Percentiles rank a stretch among this genome's conserved stretches.
phyloP scores from a whole-genome alignment of 1,284 basidiomycete species.

The Stygiomarasmius scandens region DNA sequence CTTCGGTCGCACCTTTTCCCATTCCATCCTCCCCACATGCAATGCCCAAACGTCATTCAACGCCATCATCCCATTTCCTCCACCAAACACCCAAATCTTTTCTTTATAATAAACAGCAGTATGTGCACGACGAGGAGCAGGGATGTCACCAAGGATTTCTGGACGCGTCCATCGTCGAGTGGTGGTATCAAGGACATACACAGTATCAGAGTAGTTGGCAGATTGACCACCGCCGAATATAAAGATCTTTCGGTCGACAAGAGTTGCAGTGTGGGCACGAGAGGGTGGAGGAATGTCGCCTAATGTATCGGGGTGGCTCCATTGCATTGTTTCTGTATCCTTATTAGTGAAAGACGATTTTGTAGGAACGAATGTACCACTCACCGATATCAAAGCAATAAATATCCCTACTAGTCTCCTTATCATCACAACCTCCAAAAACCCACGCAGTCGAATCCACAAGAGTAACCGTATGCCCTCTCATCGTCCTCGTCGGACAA shows the following conservation, averaged over 20 bases:
- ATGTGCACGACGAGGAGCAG: slow-evolving; percentile 83
- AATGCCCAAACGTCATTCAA: slow-evolving; percentile 91
- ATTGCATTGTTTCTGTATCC: slow-evolving; percentile 82
- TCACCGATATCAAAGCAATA: slow-evolving; percentile 86
- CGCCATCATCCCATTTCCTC: slow-evolving; percentile 87
- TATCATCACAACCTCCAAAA: slow-evolving; percentile 88
- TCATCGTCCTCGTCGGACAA: slow-evolving; percentile 74
- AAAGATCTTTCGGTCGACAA: slow-evolving; percentile 80
- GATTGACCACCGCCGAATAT: slow-evolving; percentile 89
- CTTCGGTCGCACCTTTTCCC: slow-evolving; percentile 61
- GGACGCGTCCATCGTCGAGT: slow-evolving; percentile 70
- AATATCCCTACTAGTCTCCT: slow-evolving; percentile 75
- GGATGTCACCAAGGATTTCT: slow-evolving; percentile 41
- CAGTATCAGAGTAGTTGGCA: slow-evolving; percentile 71
- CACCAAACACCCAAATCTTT: slow-evolving; percentile 87
- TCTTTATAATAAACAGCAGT: slow-evolving; percentile 78
- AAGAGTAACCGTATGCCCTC: slow-evolving; percentile 84
- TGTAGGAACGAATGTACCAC: slow-evolving; percentile 23
- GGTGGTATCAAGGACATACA: slow-evolving; percentile 83
- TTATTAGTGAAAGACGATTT: not conserved
- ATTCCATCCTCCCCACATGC: slow-evolving; percentile 68
- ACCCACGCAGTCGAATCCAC: slow-evolving; percentile 85
- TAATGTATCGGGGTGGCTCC: slow-evolving; percentile 75
- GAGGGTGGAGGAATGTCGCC: slow-evolving; percentile 82
- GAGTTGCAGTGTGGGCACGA: slow-evolving; percentile 86